Conservation (phyloP, 2,329 filamentous ascomycete species). For the Calonectria henricotiae region DNA sequence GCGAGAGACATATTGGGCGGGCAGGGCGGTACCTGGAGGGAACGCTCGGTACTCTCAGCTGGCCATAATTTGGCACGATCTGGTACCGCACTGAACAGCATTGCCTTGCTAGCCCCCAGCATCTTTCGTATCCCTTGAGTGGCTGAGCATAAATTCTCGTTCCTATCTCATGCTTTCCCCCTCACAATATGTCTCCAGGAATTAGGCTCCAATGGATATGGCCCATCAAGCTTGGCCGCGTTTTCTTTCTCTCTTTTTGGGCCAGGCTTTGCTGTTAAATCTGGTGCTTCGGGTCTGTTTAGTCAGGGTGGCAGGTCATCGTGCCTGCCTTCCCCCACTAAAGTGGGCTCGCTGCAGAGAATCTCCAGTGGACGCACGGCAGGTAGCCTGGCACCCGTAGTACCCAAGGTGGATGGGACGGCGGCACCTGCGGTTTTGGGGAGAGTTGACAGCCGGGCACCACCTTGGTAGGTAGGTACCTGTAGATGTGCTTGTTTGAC, state of each 20-base stretch:
- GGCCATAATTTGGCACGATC: slow-evolving; percentile 9
- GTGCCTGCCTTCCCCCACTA: slow-evolving; percentile 15
- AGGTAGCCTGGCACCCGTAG: slow-evolving; percentile 23
- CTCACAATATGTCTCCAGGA: not conserved
- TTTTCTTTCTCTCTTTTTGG: not conserved
- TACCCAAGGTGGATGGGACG: slow-evolving; percentile 22
- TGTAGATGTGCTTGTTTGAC: not conserved
- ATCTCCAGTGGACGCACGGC: slow-evolving; percentile 27
- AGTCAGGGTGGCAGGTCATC: slow-evolving; percentile 8
- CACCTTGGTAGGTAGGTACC: not conserved
- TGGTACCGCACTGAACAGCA: slow-evolving; percentile 1
- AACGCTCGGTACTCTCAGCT: slow-evolving; percentile 12
- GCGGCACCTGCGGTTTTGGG: slow-evolving; percentile 24
- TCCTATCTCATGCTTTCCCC: slow-evolving; percentile 12
- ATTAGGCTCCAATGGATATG: slow-evolving; percentile 13
- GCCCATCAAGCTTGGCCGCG: not conserved
- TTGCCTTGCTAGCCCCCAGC: slow-evolving; percentile 11
- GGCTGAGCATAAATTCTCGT: not conserved
- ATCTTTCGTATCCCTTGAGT: slow-evolving; percentile 5
- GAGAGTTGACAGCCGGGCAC: slow-evolving; percentile 7
- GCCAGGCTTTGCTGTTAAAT: slow-evolving; percentile 15
- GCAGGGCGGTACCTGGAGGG: slow-evolving; percentile 26
- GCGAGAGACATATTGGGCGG: slow-evolving; percentile 16
- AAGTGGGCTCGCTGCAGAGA: slow-evolving; percentile 26
- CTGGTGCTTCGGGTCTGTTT: not conserved